Percentiles rank a stretch among this genome's conserved stretches.
Conservation (phyloP, 148 eudicot genomes). For the Chenopodium quinoa region DNA sequence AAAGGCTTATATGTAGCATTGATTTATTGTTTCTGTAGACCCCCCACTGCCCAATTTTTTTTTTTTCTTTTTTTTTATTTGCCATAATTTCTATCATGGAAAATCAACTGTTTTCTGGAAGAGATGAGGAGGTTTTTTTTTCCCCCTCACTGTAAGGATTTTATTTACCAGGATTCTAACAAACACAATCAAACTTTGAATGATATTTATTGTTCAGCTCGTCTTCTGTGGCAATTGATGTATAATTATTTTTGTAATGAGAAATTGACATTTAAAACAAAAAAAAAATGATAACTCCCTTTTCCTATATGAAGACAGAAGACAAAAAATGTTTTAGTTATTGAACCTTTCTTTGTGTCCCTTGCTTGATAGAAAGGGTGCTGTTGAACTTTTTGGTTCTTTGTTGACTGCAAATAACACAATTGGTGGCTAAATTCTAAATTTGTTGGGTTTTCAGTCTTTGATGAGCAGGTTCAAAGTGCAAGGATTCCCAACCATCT, state of each 20-base stretch:
- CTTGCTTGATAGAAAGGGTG: neutral
- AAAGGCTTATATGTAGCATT: neutral
- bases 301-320: neutral
- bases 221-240: neutral
- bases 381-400: neutral
- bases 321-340: neutral
- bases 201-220: neutral
- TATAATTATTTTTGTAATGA: too few species aligned
- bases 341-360: neutral
- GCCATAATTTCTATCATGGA: neutral
- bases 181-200: neutral
- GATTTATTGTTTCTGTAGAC: neutral
- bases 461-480: constrained; percentile 89
- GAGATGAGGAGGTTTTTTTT: neutral
- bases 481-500: constrained; percentile 84
- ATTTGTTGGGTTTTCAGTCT: constrained; percentile 48
- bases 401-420: neutral
- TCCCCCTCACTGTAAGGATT: neutral
- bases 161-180: neutral
- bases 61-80: too few species aligned
- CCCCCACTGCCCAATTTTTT: neutral
- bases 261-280: neutral
- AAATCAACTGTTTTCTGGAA: neutral
- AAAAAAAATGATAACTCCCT: neutral
- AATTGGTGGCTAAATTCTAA: neutral